Evolutionary conservation across 148 eudicot species (phyloP).

Genomic region (Fagopyrum esculentum): DNA sequence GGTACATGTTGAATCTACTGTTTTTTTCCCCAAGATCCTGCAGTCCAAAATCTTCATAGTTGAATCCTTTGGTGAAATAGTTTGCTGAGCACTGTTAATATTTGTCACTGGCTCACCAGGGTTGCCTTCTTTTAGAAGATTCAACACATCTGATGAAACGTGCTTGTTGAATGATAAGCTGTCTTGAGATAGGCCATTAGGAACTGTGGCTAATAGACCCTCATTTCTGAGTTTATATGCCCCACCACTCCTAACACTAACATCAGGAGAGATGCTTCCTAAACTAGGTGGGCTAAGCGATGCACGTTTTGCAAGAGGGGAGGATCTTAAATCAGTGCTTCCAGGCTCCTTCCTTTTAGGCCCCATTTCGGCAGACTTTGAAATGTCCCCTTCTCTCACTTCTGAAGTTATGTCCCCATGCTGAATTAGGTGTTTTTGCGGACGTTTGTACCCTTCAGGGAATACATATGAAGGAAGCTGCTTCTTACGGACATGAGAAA

Average conservation of each 20-base stretch:
- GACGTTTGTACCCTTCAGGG: slow-evolving; percentile 28
- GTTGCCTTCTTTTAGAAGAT: slow-evolving; percentile 17
- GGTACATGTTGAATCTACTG: slow-evolving; percentile 10
- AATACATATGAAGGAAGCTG: no score
- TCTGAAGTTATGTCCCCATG: slow-evolving; percentile 29
- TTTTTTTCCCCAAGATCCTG: slow-evolving; percentile 11
- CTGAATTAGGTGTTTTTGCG: slow-evolving; percentile 32
- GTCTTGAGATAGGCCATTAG: slow-evolving; percentile 23
- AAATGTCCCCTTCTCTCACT: slow-evolving; percentile 38
- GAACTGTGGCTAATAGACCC: background rate
- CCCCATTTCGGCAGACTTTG: background rate
- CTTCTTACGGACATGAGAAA: slow-evolving; percentile 34
- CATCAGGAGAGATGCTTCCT: slow-evolving; percentile 39
- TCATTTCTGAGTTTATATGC: slow-evolving; percentile 23
- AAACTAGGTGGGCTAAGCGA: slow-evolving; percentile 40
- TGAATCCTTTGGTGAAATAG: background rate
- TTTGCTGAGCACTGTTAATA: background rate
- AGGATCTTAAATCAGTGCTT: slow-evolving; percentile 24
- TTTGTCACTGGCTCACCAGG: background rate
- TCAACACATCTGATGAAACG: slow-evolving; percentile 9
- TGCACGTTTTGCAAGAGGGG: slow-evolving; percentile 37
- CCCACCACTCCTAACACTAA: slow-evolving; percentile 28
- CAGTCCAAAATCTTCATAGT: slow-evolving; percentile 17
- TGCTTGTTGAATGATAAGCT: slow-evolving; percentile 14
- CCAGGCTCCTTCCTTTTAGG: slow-evolving; percentile 40